Conservation (phyloP, 2,329 filamentous ascomycete genomes). For the Trichoderma hamatum region DNA sequence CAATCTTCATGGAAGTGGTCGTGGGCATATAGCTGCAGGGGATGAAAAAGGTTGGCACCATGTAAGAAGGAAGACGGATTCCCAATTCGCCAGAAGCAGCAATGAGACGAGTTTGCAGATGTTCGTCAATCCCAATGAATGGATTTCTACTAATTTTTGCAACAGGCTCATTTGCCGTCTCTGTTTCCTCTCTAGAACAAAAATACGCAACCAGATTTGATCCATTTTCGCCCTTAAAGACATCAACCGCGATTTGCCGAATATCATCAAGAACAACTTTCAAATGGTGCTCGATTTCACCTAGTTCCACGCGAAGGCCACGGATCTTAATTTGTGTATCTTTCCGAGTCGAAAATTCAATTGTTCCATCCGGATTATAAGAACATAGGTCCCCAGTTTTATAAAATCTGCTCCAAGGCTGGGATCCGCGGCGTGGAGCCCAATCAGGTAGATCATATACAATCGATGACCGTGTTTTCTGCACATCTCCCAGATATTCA, state of each 20-base stretch:
- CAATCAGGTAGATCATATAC: conserved; percentile 11
- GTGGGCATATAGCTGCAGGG: conserved; percentile 17
- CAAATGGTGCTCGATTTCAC: conserved; percentile 21
- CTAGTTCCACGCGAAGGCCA: conserved; percentile 20
- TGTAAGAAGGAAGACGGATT: conserved; percentile 17
- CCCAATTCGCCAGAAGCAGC: conserved; percentile 4
- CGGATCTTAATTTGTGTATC: conserved; percentile 26
- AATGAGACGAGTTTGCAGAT: conserved; percentile 25
- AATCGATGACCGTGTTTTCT: background rate
- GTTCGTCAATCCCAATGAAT: conserved; percentile 24
- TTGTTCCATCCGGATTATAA: conserved; percentile 19
- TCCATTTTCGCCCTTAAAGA: conserved; percentile 1
- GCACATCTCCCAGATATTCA: conserved; percentile 13
- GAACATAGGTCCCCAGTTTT: conserved; percentile 13
- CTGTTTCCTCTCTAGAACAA: conserved; percentile 3
- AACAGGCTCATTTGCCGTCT: background rate
- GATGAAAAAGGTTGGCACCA: conserved; percentile 23
- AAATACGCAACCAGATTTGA: conserved; percentile 20
- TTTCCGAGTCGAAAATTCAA: conserved; percentile 13
- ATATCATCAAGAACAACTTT: conserved; percentile 6
- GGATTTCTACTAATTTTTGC: background rate
- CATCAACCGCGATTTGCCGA: conserved; percentile 1
- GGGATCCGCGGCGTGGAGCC: conserved; percentile 4
- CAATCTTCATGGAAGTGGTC: conserved; percentile 17
- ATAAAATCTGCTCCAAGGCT: conserved; percentile 15